Conservation (phyloP, 345 rosid species). For the Pugionium cornutum region DNA sequence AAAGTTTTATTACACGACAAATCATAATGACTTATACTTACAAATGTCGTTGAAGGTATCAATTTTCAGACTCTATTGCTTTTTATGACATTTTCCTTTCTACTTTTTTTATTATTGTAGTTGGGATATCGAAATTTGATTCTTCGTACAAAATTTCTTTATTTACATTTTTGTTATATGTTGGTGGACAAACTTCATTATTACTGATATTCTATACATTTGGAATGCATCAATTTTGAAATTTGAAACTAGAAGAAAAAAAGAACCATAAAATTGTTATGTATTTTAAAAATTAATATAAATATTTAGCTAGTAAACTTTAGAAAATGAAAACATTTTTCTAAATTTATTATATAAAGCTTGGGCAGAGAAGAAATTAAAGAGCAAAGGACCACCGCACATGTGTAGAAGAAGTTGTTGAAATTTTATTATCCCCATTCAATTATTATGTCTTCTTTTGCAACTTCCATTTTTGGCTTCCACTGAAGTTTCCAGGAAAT, state of each 20-base stretch:
- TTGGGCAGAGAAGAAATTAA: constrained; percentile 25
- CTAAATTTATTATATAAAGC: constrained; percentile 6
- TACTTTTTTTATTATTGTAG: constrained; percentile 16
- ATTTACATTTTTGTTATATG: constrained; percentile 16
- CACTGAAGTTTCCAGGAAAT: constrained; percentile 37
- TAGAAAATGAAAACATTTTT: background rate
- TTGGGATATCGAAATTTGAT: constrained; percentile 39
- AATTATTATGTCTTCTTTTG: constrained; percentile 41
- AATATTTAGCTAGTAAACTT: too few relatives aligned
- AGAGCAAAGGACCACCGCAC: constrained; percentile 38
- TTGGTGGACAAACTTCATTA: constrained; percentile 23
- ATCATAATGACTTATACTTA: constrained; percentile 30
- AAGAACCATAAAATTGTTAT: too few relatives aligned
- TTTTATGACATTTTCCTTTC: constrained; percentile 34
- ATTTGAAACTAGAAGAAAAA: too few relatives aligned
- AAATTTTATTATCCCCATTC: constrained; percentile 10
- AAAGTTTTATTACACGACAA: constrained; percentile 35
- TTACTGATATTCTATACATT: constrained; percentile 12
- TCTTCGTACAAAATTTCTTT: constrained; percentile 21
- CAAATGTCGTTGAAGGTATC: constrained; percentile 39
- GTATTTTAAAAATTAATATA: too few relatives aligned
- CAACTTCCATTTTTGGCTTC: constrained; percentile 30
- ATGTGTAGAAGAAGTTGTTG: constrained; percentile 22
- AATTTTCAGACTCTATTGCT: constrained; percentile 27
- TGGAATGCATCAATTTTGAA: background rate